A percentile compares a stretch with the other conserved stretches of the same genome.
These are phyloP conservation scores for Exophiala calicioides DNA, from an alignment of 2,329 filamentous ascomycete species.

Conservation along the genomic window DNA sequence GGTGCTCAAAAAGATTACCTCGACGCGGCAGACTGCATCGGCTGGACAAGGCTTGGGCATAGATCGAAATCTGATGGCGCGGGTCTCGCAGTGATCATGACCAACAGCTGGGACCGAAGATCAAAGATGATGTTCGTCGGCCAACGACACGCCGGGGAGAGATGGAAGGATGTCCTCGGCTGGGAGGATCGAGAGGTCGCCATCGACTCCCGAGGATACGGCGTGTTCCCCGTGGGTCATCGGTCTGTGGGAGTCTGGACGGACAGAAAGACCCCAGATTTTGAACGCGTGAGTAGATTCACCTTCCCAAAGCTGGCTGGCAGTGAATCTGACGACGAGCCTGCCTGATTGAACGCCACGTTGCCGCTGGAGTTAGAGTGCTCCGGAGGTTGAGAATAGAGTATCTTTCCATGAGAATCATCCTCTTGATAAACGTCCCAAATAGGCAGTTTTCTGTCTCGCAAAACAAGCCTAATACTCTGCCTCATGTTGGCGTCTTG, in stretches of 20 bases:
- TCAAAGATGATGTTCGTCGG: conserved; percentile 65
- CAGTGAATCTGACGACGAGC: conserved; percentile 6
- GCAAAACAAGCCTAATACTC: too few relatives aligned
- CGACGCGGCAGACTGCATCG: conserved; percentile 61
- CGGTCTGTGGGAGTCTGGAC: conserved; percentile 62
- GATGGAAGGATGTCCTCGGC: conserved; percentile 64
- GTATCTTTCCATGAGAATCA: too few relatives aligned
- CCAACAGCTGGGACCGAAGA: conserved; percentile 44
- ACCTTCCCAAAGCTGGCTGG: conserved; percentile 20
- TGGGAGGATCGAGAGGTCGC: conserved; percentile 57
- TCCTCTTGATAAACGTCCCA: too few relatives aligned
- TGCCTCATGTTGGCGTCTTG: too few relatives aligned
- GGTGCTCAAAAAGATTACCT: conserved; percentile 67
- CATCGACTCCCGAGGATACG: conserved; percentile 63
- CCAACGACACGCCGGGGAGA: conserved; percentile 57
- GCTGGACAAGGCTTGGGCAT: conserved; percentile 57
- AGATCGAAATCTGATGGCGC: conserved; percentile 31
- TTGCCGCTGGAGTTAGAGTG: too few relatives aligned
- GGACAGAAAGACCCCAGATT: conserved; percentile 17
- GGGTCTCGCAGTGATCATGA: conserved; percentile 62
- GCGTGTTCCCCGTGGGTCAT: conserved; percentile 56
- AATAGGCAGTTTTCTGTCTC: too few relatives aligned
- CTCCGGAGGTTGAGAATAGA: too few relatives aligned
- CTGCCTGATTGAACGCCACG: conserved; percentile 75
- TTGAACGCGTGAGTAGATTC: conserved; percentile 16